Evolutionary conservation across 2,329 filamentous ascomycete genomes (phyloP), one percentile per base, ranked within the genome.

Genomic region (Pseudocercospora vitis): DNA sequence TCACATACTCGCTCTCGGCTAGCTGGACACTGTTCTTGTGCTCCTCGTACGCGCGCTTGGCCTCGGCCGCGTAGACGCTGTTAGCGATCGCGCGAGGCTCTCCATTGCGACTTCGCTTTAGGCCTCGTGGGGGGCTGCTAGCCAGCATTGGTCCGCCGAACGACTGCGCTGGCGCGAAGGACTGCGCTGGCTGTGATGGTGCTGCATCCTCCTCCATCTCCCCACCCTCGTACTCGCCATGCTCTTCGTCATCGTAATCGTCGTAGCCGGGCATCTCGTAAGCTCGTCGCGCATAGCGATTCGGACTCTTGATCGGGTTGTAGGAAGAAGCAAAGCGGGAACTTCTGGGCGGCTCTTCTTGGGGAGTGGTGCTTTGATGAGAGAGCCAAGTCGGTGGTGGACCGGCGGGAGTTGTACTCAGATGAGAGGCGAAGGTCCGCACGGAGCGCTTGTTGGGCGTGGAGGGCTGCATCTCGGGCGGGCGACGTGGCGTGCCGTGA

Each of bases 31-130:
- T 75, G 29, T 44, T 47, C 21, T 39, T 48, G 80, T 37, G 71
- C 78, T 70, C 68, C 82, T 68, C 68, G 76, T 85, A 7, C 91
- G 71, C 56, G 86, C 85, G 67, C 86, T 88, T 24, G 24, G 89
- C 88, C 55, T 95, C 83, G 5, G 81, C 76, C 3, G 84, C 80
- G 65, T 90, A 87, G 39, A 83, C 81, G 48, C 85, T 84, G 7
- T 83, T 79, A n/a, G n/a, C n/a, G n/a, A n/a, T n/a, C 44, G 74
- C 64, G 59, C 59, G 63, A 11, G 71, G 53, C 29, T 63, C 60
- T 52, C 74, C 74, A 48, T 71, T 70, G 46, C 69, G 68, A 48
- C 73, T 76, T 52, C 71, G 56, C 58, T 73, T 73, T 14, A 69
- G 52, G 2, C 69, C 71, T 12, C 69, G 62, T 9, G 68, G 53